Evolutionary conservation across 345 rosid genomes (phyloP), one percentile per base, ranked within the genome.

Genomic region (Eucalyptus fibrosa): DNA sequence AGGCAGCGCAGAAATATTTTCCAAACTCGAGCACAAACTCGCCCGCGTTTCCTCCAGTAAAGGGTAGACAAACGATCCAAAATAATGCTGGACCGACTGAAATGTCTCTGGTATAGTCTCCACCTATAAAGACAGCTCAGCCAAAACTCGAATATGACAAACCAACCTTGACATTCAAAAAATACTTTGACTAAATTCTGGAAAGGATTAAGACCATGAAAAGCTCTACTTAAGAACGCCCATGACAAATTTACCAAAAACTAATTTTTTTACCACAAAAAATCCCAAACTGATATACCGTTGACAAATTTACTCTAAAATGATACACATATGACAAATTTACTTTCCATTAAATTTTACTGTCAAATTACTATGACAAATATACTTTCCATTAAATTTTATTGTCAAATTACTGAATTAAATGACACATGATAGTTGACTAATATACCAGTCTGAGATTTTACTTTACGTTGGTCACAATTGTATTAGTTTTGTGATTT

Each of bases 31-130:
- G 62, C 62, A 56, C 62, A 56, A 24, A 56, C 62, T 56, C 14
- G 30, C 62, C 62, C 62, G 62, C 7, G 14, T 56, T 56, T 56
- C 62, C 62, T 56, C 62, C 62, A 56, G 62, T 10, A 56, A 56
- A 56, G 62, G 62, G 62, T 56, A 56, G 62, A 56, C 62, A 56
- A 56, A 56, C 30, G 30, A 56, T 56, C 62, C 62, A 56, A 56
- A 19, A 91, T 93, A 94, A 18, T 87, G 92, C 18, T 69, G 32
- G 34, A 56, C 88, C 6, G 94, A 93, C 44, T 69, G 47, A 91
- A 94, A 94, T 37, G 91, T n/a, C 26, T 49, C 89, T 10, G 95
- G 93, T 72, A 94, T 93, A 86, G 88, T 90, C 8, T 88, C 86
- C 88, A 93, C 94, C 96, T 93, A 44, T 7, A 88, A 21, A 86